Evolutionary conservation across 345 rosid species (phyloP).

Genomic region (Nephelium lappaceum): DNA sequence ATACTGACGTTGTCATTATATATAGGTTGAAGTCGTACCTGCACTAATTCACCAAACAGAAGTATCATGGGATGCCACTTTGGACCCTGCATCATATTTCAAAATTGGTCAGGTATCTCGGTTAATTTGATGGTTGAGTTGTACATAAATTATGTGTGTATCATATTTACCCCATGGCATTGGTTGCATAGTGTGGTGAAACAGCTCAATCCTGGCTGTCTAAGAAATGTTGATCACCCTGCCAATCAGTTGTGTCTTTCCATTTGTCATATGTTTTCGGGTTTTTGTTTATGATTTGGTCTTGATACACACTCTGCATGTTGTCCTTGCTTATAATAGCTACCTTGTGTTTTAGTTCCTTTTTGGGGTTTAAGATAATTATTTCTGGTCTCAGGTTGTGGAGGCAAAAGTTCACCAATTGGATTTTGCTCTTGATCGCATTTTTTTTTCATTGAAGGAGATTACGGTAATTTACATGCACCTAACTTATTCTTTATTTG

Average conservation of each 20-base stretch:
- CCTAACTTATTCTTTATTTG: constrained; percentile 5
- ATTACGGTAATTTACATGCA: constrained; percentile 51
- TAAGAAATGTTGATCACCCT: neutral
- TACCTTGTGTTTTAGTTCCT: neutral
- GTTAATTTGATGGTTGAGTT: constrained; percentile 14
- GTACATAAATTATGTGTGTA: constrained; percentile 6
- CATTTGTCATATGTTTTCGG: neutral
- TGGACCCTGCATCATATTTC: constrained; percentile 80
- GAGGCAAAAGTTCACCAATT: constrained; percentile 95
- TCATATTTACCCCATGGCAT: neutral
- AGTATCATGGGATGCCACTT: constrained; percentile 96
- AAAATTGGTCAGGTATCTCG: constrained; percentile 82
- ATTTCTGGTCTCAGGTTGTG: constrained; percentile 57
- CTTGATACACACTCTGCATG: neutral
- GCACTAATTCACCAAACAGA: constrained; percentile 93
- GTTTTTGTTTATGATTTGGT: constrained; percentile 8
- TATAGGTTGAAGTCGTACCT: constrained; percentile 84
- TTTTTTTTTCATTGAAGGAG: constrained; percentile 86
- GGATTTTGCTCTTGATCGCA: constrained; percentile 80
- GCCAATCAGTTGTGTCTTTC: neutral
- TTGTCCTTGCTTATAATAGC: constrained; percentile 4
- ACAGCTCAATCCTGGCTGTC: constrained; percentile 6
- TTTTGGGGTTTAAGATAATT: constrained; percentile 13
- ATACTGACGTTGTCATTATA: constrained; percentile 16
- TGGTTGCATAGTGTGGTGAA: neutral